Base-by-base conservation (phyloP, 2,329 filamentous ascomycete genomes). In the Tolypocladium capitatum region DNA sequence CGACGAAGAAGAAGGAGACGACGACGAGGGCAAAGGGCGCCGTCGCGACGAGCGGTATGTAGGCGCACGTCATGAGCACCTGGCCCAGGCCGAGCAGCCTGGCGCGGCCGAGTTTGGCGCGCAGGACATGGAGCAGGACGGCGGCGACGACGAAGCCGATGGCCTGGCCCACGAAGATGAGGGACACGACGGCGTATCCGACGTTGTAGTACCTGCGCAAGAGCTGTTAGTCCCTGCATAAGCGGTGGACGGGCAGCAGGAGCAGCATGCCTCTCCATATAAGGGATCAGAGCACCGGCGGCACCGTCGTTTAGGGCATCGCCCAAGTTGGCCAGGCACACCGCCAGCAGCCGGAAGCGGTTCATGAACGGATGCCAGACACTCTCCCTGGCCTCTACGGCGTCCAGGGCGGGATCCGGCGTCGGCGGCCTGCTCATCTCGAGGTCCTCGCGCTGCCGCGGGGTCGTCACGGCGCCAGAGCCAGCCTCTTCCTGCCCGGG, bases 121-220 rank as follows among this genome's bases (percentile, higher is more conserved):
- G 73, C 4, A 89, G 67, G 1, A 67, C 63, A 56, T 89, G 82
- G n/a, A 83, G 75, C 51, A 83, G 71, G 34, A 82, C 76, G 1
- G 86, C 86, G 1, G 84, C 83, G 13, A 74, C 63, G 58, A 94
- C 81, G 66, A 88, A 94, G 16, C 87, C 87, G 5, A 83, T 53
- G 0, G 87, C 86, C 55, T 86, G 86, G 41, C 82, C 78, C 30
- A 92, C 76, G 68, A 92, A 94, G 58, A 94, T 86, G 34, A 91
- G 69, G 2, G 87, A 91, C 3, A 92, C 84, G 9, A 87, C 66
- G 2, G 81, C 83, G 61, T 92, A 91, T 38, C 82, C 83, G 48
- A 92, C 86, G 49, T 72, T 55, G 59, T 91, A 94, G 56, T 84
- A 63, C 41, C 74, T 78, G 31, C 7, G 2, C 24, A 28, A 4